Base-by-base conservation (phyloP, 192 early-diverging fungal genomes). In the Linnemannia schmuckeri region DNA sequence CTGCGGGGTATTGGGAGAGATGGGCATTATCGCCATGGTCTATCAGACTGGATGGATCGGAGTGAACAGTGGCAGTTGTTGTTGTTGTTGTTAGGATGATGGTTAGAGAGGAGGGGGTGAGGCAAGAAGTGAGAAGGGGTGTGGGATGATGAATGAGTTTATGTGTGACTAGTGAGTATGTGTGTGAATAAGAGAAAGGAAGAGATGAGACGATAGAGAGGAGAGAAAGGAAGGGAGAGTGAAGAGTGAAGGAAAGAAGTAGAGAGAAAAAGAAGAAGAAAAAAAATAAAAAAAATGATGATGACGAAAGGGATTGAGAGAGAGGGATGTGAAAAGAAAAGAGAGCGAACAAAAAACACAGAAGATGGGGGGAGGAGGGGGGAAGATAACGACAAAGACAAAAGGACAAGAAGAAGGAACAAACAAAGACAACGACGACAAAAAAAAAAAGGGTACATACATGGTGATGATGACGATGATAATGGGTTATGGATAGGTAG, bases 1-100 rank as follows among this genome's bases (percentile, higher is more conserved):
- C 72, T 84, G 82, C 13, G 69, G 27, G 79, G 78, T 73, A 72
- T 79, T 80, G n/a, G 77, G 68, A 52, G 83, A 71, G 61, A 79
- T 74, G 63, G 78, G 83, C 82, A 83, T 83, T 71, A 83, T 83
- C 33, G 82, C 82, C 82, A 83, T 83, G 72, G 42, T 46, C 40
- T 73, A 73, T 30, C 72, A 27, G 76, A 72, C 82, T 77, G 70
- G 55, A 71, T 78, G 77, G n/a, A 71, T 41, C 44, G 42, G 49
- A 46, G 22, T 70, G 42, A 52, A 46, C 12, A 46, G 37, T 54
- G 27, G 8, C 49, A 22, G 68, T 47, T 42, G 70, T 8, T 20
- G 47, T 52, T 55, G 52, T 57, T 22, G 55, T 57, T 57, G 72
- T 44, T 41, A 71, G 76, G 30, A 77, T 40, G 30, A 46, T 63